Evolutionary conservation across 345 rosid species (phyloP).

Genomic region (Noccaea bulbosa): DNA sequence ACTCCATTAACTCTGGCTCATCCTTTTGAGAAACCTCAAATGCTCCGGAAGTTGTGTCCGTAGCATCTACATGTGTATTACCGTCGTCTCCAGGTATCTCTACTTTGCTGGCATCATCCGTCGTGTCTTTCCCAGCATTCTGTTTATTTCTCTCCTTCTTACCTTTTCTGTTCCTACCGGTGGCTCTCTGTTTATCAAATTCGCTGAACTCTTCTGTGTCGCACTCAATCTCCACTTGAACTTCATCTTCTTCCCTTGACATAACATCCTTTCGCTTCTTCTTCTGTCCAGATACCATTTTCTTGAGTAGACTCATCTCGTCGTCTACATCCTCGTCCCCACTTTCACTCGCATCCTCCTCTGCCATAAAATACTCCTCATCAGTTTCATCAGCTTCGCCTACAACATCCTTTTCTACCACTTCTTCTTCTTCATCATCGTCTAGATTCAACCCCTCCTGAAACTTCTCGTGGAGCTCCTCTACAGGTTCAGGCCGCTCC

Average conservation of each 20-base stretch:
- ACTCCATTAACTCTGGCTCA: constrained; percentile 36
- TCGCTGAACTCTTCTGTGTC: constrained; percentile 49
- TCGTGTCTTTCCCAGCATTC: constrained; percentile 42
- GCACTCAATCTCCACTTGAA: constrained; percentile 47
- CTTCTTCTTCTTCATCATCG: constrained; percentile 36
- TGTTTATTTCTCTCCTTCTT: constrained; percentile 57
- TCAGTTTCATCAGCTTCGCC: constrained; percentile 43
- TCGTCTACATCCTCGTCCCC: constrained; percentile 45
- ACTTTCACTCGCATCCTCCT: constrained; percentile 42
- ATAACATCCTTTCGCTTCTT: constrained; percentile 49
- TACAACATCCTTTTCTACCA: constrained; percentile 38
- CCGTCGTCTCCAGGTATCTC: constrained; percentile 41
- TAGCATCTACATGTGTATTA: constrained; percentile 32
- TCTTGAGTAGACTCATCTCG: constrained; percentile 67
- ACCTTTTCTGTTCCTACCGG: constrained; percentile 50
- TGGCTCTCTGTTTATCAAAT: constrained; percentile 53
- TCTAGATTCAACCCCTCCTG: constrained; percentile 48
- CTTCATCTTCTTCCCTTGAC: constrained; percentile 44
- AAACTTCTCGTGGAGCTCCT: constrained; percentile 54
- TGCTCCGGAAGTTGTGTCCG: constrained; percentile 42
- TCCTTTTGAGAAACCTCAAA: constrained; percentile 36
- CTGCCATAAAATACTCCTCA: constrained; percentile 46
- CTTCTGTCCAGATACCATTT: constrained; percentile 64
- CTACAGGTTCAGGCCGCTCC: constrained; percentile 48
- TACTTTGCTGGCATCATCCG: constrained; percentile 40